Evolutionary conservation across 2,329 filamentous ascomycete genomes (phyloP), one percentile per base, ranked within the genome.

Genomic region (Penicillium sclerotiorum): DNA sequence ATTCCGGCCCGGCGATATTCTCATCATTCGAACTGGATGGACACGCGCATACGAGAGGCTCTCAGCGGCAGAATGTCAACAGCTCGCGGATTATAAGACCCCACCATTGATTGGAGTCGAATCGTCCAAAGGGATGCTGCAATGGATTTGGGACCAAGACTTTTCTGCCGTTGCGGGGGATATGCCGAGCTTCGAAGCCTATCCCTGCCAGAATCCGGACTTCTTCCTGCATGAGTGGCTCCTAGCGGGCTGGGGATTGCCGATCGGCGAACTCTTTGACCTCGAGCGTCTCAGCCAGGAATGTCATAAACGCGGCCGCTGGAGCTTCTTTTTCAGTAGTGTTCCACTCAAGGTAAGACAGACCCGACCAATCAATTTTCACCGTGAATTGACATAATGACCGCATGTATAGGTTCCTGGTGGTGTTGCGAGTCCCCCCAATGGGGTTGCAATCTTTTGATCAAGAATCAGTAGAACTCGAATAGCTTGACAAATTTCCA

Each of bases 91-190:
- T 6, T 61, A 63, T 5, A 53, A 57, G 0, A 49, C 62, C 0
- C 68, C 69, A 0, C 64, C 64, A 0, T 61, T 69, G 21, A 67
- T 74, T 47, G 81, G 80, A 1, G 69, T 82, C 2, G 73, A 80
- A 42, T 76, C 77, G 0, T 75, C 73, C 2, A 69, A 76, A 13
- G 73, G 72, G 5, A 77, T 75, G 6, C 70, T 82, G 12, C 71
- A 74, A 30, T 85, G 82, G 81, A 68, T 84, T 15, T 85, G 81
- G 80, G 77, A 83, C 42, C 69, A 75, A 42, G 68, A 73, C 12
- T 83, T 85, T 56, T 69, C 80, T 0, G 82, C 82, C 1, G 75
- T 84, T 0, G 82, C 77, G 0, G 80, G 81, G 2, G 82, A 86
- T 50, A 74, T 76, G 41, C 77, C 81, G 8, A 73, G 71, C 5